These are phyloP conservation scores for Pyrus pyrifolia DNA, from an alignment of 306 rosid genomes.

Conservation along the genomic window DNA sequence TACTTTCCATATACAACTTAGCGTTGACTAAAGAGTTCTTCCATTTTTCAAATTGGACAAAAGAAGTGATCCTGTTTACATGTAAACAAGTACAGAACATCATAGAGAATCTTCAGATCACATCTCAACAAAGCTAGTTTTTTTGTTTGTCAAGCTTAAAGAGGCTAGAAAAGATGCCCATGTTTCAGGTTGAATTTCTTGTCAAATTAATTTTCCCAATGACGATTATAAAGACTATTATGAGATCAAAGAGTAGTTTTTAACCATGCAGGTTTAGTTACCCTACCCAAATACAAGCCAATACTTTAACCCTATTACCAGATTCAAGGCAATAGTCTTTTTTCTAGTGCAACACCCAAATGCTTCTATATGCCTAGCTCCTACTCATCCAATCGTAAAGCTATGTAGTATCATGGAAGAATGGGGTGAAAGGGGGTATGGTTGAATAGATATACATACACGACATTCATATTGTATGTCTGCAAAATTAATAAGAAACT, in stretches of 20 bases:
- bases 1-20: background rate
- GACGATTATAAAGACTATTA: background rate
- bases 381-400: background rate
- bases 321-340: background rate
- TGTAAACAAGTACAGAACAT: background rate
- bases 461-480: too few species aligned
- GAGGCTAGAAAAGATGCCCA: background rate
- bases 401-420: too few species aligned
- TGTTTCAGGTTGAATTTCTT: background rate
- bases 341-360: background rate
- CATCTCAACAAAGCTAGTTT: background rate
- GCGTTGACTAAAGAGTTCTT: background rate
- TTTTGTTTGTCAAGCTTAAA: background rate
- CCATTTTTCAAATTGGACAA: background rate
- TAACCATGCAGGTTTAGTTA: background rate
- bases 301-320: background rate
- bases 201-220: background rate
- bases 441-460: too few species aligned
- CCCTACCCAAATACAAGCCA: background rate
- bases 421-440: too few species aligned
- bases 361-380: background rate
- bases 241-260: background rate
- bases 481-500: too few species aligned
- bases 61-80: background rate
- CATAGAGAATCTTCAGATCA: background rate